These are phyloP conservation scores for Vachellia collinsii DNA, from an alignment of 306 rosid species.

Conservation along the genomic window DNA sequence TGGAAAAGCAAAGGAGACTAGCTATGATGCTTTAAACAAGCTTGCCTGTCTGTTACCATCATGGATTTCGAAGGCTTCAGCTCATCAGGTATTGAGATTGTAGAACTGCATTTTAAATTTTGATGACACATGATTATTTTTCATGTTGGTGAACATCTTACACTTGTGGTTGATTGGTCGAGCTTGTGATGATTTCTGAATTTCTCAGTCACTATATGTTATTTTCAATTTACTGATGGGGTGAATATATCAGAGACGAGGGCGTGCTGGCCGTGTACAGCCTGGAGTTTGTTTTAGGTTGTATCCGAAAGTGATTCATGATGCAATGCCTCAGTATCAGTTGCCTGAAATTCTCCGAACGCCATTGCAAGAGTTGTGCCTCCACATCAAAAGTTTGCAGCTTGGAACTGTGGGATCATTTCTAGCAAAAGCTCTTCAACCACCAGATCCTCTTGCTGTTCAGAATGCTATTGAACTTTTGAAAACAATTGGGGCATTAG, in stretches of 20 bases:
- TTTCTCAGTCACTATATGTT: slow-evolving; percentile 22
- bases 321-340: slow-evolving; percentile 90
- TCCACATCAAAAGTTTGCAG: slow-evolving; percentile 91
- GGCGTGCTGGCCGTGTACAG: slow-evolving; percentile 98
- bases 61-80: slow-evolving; percentile 98
- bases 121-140: slow-evolving; percentile 10
- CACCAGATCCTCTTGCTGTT: slow-evolving; percentile 94
- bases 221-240: slow-evolving; percentile 32
- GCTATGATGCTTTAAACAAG: slow-evolving; percentile 95
- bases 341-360: slow-evolving; percentile 95
- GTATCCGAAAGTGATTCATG: slow-evolving; percentile 85
- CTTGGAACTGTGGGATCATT: slow-evolving; percentile 89
- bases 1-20: slow-evolving; percentile 99
- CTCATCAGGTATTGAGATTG: slow-evolving; percentile 77
- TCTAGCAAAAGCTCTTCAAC: slow-evolving; percentile 94
- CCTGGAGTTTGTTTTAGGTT: slow-evolving; percentile 93
- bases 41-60: slow-evolving; percentile 94
- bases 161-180: neutral
- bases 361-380: slow-evolving; percentile 96
- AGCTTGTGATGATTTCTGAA: slow-evolving; percentile 30
- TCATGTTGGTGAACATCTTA: slow-evolving; percentile 23
- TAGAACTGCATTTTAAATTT: slow-evolving; percentile 13
- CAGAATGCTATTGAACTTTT: slow-evolving; percentile 94
- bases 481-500: slow-evolving; percentile 88
- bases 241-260: slow-evolving; percentile 76